Evolutionary conservation across 331 rosid genomes (phyloP), one percentile per base, ranked within the genome.

Genomic region (Dryas integrifolia): DNA sequence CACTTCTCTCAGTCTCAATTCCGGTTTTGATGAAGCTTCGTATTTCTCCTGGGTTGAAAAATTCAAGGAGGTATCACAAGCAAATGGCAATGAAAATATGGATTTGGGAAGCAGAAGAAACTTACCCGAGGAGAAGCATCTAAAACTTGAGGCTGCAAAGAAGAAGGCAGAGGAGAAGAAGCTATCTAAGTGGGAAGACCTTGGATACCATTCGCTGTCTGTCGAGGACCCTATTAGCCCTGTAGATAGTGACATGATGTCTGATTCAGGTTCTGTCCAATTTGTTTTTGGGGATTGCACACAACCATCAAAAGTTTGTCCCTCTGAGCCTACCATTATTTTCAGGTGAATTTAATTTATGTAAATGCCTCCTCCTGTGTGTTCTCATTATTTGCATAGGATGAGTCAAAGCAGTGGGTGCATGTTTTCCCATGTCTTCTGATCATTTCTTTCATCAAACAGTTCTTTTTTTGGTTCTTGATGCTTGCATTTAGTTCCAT

Each of bases 261-360:
- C 85, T 61, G 96, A 86, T 71, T 71, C 85, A 72, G 98, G 97
- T 73, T 86, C 90, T 79, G 92, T 94, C 81, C 86, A 84, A 65
- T 91, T 86, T 77, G 90, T 94, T 40, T 89, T 86, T 67, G 97
- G 98, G 64, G 97, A 91, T 76, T 94, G 98, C 80, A 89, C 96
- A 56, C 82, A 85, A 26, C 92, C 98, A 30, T 81, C 86, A 49
- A 77, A 72, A 41, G 67, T 77, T 84, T 77, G 80, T 70, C 84
- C 86, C 24, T 80, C 95, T 60, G 89, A 94, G 56, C 92, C 92
- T 11, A 70, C 90, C 61, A 61, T 94, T 45, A 81, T 91, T 65
- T 88, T 91, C 88, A 91, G 97, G 98, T 91, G 58, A 77, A 59
- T 67, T 69, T 77, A 43, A 7, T 76, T 74, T 65, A 66, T 67